Evolutionary conservation across 2,329 filamentous ascomycete species (phyloP).

Genomic region (Stachybotrys elegans): DNA sequence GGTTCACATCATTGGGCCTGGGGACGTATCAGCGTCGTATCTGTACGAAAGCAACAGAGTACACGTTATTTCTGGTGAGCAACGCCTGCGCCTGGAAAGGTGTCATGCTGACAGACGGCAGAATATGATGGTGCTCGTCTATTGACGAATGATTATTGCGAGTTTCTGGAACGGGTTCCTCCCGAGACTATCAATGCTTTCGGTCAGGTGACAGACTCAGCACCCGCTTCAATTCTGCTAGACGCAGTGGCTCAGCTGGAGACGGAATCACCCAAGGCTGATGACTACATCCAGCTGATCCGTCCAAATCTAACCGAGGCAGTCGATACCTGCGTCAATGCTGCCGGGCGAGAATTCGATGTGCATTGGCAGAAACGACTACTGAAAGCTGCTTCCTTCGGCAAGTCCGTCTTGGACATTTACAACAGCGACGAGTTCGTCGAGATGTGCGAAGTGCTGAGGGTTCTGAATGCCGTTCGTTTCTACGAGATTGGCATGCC

Average conservation of each 20-base stretch:
- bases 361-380: conserved; percentile 91
- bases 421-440: conserved; percentile 99
- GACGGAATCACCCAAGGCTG: conserved; percentile 90
- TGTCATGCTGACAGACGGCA: conserved; percentile 18
- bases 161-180: conserved; percentile 93
- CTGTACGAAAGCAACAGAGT: conserved; percentile 88
- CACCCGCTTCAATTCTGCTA: conserved; percentile 84
- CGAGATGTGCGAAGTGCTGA: conserved; percentile 91
- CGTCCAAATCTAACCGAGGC: conserved; percentile 82
- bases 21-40: conserved; percentile 68
- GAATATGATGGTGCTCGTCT: conserved; percentile 82
- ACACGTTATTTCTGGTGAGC: conserved; percentile 76
- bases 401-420: conserved; percentile 93
- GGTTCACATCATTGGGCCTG: conserved; percentile 86
- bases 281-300: conserved; percentile 96
- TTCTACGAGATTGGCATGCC: conserved; percentile 89
- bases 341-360: conserved; percentile 87
- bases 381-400: conserved; percentile 93
- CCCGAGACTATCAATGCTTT: conserved; percentile 85
- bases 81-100: neutral
- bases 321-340: conserved; percentile 88
- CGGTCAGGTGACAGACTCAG: conserved; percentile 79
- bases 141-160: conserved; percentile 89
- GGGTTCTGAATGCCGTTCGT: conserved; percentile 86
- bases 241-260: conserved; percentile 91